A percentile compares a stretch with the other conserved stretches of the same genome.
phyloP scores from a whole-genome alignment of 306 rosid species.

The Trifolium subterraneum region DNA sequence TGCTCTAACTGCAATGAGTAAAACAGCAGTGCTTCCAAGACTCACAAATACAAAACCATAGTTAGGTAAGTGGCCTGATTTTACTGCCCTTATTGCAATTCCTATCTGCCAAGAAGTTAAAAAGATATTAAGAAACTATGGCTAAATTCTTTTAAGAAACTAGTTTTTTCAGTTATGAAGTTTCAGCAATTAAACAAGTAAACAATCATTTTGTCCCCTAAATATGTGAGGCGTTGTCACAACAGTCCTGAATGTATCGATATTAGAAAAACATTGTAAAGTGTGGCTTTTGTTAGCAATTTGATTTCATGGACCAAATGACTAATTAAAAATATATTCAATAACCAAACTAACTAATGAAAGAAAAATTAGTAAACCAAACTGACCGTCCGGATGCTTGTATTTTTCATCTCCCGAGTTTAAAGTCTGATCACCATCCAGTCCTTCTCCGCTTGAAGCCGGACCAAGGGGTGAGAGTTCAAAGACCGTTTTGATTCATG shows the following conservation, averaged over 20 bases:
- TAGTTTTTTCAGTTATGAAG: not conserved
- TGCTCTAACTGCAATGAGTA: conserved; percentile 79
- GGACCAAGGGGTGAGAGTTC: no score
- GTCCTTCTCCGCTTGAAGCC: no score
- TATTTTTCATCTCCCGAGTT: no score
- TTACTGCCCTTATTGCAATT: conserved; percentile 63
- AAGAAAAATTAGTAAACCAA: not conserved
- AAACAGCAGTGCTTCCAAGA: conserved; percentile 88
- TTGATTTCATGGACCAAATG: not conserved
- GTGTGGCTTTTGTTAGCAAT: not conserved
- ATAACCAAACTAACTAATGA: not conserved
- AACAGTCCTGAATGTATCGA: not conserved
- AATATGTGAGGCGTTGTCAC: not conserved
- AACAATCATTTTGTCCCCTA: not conserved
- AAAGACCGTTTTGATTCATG: no score
- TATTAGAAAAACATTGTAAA: not conserved
- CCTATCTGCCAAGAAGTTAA: conserved; percentile 67
- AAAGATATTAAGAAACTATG: conserved; percentile 9
- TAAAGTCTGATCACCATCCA: no score
- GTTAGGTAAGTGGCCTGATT: conserved; percentile 66
- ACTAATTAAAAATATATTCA: not conserved
- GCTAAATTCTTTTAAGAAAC: no score
- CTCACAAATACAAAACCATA: conserved; percentile 67
- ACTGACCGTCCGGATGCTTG: no score
- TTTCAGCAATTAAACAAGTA: not conserved